Evolutionary conservation across 371 early-diverging fungal genomes (phyloP), one percentile per base, ranked within the genome.

Genomic region (Nematocida parisii): DNA sequence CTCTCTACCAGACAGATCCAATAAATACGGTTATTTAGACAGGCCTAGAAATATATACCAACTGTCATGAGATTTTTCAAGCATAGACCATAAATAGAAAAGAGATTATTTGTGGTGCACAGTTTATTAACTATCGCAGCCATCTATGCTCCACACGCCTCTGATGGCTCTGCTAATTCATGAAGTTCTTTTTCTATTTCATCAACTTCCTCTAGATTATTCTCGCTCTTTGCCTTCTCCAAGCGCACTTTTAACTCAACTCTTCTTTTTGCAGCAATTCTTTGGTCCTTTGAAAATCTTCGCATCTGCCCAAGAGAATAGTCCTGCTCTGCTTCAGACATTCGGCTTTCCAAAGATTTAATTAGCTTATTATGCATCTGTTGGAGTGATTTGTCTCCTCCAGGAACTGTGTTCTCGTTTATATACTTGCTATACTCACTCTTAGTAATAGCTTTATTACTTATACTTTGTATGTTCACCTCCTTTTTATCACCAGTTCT

Each of bases 401-500:
- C 64, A 11, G 58, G 42, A 11, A 77, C 60, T 20, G 24, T 7
- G 52, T 77, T 77, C 13, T 77, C 80, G 1, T 54, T 60, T 54
- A 67, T 46, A 45, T 84, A 85, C 40, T 72, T 60, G 24, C 71
- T 56, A 61, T 81, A 84, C 68, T 85, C 87, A n/a, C 83, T 83
- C 61, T 74, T 66, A 4, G 72, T 66, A 1, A 81, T 40, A 9
- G 57, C 67, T 20, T 27, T 20, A 47, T 75, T 83, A 67, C 85
- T 85, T 24, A 85, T 68, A 71, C 83, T 82, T n/a, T 71, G 56
- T 4, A 84, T 73, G 57, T 61, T 71, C 24, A 84, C 71, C 27
- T 66, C 55, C 45, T 82, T 77, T 13, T 67, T 46, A 47, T 77
- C 73, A 42, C 66, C 71, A 0, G 68, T 75, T 42, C 85, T 56